Evolutionary conservation across 257 asterid genomes (phyloP), one percentile per base, ranked within the genome.

Genomic region (Salvia splendens): DNA sequence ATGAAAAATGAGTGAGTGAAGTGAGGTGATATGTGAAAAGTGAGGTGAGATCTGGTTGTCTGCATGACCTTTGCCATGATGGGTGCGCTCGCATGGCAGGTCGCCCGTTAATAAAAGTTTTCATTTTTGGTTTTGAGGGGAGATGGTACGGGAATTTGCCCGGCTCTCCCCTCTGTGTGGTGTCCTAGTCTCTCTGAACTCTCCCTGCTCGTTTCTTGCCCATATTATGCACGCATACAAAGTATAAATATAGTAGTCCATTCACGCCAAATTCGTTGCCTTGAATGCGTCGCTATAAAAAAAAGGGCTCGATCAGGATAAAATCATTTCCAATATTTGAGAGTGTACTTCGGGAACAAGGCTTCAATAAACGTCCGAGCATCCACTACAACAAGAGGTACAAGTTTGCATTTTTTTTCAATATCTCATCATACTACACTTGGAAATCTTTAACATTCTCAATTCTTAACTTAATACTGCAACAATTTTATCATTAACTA

Each of bases 71-170:
- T 80, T 80, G 88, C 84, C 85, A 73, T 80, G 88, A 33, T 49
- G 88, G 85, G 88, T 83, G 88, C 85, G 88, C 88, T 83, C 88
- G 65, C 88, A 61, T 83, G 85, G 88, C 85, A 80, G 87, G 87
- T 77, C 82, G 28, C 55, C 61, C 33, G 46, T 55, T 66, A 74
- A 81, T 75, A 72, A 80, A 85, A 75, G 40, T 4, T 1, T 3
- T 0, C 0, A 1, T 0, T 73, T 80, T 60, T 61, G 74, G 79
- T 83, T 73, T 55, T 14, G 79, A 49, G 79, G 84, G 84, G 80
- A 79, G 85, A 75, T 67, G 84, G 89, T 12, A 82, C 86, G 83
- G 84, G 81, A 68, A 41, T 76, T 72, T 67, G 85, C 84, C 80
- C 79, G 86, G 81, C 81, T 78, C 79, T 79, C 77, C 16, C 77